Percentiles rank a stretch among this genome's conserved stretches.
These are phyloP conservation scores for Ophidiomyces ophidiicola DNA, from an alignment of 2,329 filamentous ascomycete species.

Conservation along the genomic window DNA sequence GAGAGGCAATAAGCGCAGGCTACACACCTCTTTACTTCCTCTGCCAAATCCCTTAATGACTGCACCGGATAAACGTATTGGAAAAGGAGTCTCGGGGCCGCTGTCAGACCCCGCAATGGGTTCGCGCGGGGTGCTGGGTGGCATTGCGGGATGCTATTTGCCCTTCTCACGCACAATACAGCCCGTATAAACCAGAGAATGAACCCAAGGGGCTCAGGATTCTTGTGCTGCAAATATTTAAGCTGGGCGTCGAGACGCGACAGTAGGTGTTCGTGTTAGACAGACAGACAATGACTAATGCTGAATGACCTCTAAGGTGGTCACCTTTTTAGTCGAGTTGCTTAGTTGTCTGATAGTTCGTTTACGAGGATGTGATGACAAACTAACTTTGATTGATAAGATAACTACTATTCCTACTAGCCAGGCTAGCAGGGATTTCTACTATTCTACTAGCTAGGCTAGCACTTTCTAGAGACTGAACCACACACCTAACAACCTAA, in stretches of 20 bases:
- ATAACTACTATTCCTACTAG: too few species aligned
- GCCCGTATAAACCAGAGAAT: neutral
- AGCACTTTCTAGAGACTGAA: too few species aligned
- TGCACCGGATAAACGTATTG: constrained; percentile 68
- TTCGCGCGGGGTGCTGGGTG: constrained; percentile 47
- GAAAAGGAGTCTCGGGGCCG: constrained; percentile 68
- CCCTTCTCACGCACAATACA: neutral
- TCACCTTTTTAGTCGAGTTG: too few species aligned
- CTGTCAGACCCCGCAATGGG: constrained; percentile 58
- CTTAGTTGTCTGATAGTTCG: too few species aligned
- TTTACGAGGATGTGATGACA: too few species aligned
- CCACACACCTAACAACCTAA: too few species aligned
- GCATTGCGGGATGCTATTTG: constrained; percentile 25
- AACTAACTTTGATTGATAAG: too few species aligned
- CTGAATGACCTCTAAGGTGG: too few species aligned
- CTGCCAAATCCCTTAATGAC: constrained; percentile 90
- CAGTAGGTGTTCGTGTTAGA: too few species aligned
- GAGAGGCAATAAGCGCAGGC: neutral
- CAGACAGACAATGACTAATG: neutral
- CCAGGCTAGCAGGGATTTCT: too few species aligned
- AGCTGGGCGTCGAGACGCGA: too few species aligned
- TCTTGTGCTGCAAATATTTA: neutral
- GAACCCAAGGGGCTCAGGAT: neutral
- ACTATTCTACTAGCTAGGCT: too few species aligned
- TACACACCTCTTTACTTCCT: constrained; percentile 70